Conservation (phyloP, 225 moss, liverwort and hornwort genomes). For the Asterella californica region DNA sequence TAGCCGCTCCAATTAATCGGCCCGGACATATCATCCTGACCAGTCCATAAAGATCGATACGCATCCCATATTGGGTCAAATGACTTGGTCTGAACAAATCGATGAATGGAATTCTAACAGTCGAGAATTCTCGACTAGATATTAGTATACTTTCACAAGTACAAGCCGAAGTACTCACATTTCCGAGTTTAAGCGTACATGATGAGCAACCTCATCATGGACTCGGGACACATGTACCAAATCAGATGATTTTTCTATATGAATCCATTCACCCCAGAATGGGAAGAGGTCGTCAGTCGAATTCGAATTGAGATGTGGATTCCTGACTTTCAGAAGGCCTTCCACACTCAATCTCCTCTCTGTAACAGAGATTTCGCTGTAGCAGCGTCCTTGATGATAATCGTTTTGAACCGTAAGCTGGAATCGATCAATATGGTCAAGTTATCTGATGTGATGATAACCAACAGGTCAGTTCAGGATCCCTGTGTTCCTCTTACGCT, state of each 20-base stretch:
- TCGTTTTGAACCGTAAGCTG: not conserved
- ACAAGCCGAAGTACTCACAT: not conserved
- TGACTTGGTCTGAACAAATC: not conserved
- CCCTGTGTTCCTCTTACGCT: too few species aligned
- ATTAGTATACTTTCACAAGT: not conserved
- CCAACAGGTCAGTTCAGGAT: too few species aligned
- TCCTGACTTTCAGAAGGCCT: not conserved
- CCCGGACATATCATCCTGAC: not conserved
- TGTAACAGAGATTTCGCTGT: not conserved
- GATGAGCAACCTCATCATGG: not conserved
- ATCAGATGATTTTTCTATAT: constrained; percentile 11
- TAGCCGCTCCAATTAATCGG: not conserved
- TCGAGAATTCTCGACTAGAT: constrained; percentile 4
- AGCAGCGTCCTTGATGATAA: not conserved
- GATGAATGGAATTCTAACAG: constrained; percentile 3
- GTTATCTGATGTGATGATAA: too few species aligned
- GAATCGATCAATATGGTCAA: too few species aligned
- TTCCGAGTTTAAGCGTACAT: not conserved
- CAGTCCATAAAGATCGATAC: not conserved
- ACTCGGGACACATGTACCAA: constrained; percentile 10
- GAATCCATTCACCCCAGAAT: constrained; percentile 12
- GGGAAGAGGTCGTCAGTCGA: not conserved
- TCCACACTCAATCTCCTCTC: not conserved
- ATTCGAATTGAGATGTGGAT: not conserved
- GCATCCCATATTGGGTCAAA: not conserved